Evolutionary conservation across 2,329 filamentous ascomycete species (phyloP), one percentile per base, ranked within the genome.

Genomic region (Lasiodiplodia gonubiensis): DNA sequence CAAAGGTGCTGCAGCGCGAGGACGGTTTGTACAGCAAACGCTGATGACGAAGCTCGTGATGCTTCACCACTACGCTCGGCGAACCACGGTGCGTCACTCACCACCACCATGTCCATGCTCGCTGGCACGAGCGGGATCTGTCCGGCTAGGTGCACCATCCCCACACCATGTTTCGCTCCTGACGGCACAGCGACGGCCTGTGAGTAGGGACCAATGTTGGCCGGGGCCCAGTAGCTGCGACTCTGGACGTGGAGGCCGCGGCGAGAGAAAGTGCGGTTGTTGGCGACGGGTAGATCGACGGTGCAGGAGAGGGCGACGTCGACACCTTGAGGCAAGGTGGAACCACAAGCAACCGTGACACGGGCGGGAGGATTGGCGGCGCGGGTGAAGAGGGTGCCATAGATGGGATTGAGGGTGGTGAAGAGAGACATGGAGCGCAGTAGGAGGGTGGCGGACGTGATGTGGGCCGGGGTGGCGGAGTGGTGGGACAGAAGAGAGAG

Each of bases 121-220:
- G 89, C 86, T 0, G 95, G 94, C 5, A 94, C 80, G 3, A 99
- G 85, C 1, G 94, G 93, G 60, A 99, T 97, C 79, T 98, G 95
- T 0, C 95, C 95, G 0, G 95, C 94, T 42, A 97, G 85, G 66
- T 89, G 89, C 18, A 94, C 82, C 11, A 86, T 8, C 75, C 71
- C 46, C 70, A 25, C 12, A 21, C 16, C 42, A 1, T 27, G 33
- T 5, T 46, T 14, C 4, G 25, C 16, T 12, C 78, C 59, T 1
- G 84, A 74, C 12, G 82, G 82, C 12, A 88, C 80, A 2, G 86
- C 84, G 60, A 95, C 88, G 4, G 93, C 93, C 80, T 99, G 95
- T 67, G 94, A 97, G 79, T 98, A 98, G 0, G 95, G 95, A 0
- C 95, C 95, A 65, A 99, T 98, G 75, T 98, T 98, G 23, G 95